Conservation (phyloP, 495 filamentous ascomycete species). For the Trichoderma virens region DNA sequence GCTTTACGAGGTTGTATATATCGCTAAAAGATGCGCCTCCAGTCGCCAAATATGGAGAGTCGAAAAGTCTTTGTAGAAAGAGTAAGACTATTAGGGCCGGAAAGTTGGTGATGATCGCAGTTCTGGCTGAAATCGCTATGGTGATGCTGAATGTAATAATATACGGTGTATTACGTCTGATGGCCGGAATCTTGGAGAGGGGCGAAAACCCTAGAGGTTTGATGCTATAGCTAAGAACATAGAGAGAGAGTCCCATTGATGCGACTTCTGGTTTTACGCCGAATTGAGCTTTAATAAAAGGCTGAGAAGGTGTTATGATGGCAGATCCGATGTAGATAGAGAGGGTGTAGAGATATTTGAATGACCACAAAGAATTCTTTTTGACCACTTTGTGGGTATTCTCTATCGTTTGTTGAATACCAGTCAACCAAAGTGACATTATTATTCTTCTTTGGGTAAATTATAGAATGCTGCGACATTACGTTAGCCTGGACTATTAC, state of each 20-base stretch:
- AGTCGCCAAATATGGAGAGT: constrained; percentile 67
- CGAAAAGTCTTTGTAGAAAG: constrained; percentile 69
- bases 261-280: background rate
- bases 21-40: constrained; percentile 73
- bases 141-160: constrained; percentile 62
- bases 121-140: constrained; percentile 65
- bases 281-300: background rate
- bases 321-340: background rate
- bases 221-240: background rate
- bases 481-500: background rate
- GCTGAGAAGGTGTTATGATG: background rate
- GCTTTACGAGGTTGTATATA: constrained; percentile 59
- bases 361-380: background rate
- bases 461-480: background rate
- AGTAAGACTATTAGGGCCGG: constrained; percentile 63
- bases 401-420: background rate
- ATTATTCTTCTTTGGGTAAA: background rate
- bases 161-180: constrained; percentile 58
- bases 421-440: background rate
- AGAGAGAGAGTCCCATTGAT: background rate
- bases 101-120: constrained; percentile 65
- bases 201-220: background rate
- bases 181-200: constrained; percentile 49
- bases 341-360: background rate
- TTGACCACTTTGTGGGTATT: background rate